phyloP scores from a whole-genome alignment of 164 flowering plant species.

The Echeveria elegans region DNA sequence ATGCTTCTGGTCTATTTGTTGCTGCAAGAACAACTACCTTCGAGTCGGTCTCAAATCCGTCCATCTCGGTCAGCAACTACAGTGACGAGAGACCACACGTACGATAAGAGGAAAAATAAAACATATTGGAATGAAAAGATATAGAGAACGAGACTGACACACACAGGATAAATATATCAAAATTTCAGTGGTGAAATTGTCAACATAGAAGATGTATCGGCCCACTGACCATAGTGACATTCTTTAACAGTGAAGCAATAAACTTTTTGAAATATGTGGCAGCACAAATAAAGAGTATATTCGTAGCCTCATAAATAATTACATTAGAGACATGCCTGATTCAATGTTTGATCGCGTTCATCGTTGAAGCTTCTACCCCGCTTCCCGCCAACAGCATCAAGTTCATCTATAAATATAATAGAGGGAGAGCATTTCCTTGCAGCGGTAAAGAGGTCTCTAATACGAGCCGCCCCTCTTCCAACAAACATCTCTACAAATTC shows the following conservation, averaged over 20 bases:
- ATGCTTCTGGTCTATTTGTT: constrained; percentile 90
- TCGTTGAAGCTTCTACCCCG: constrained; percentile 98
- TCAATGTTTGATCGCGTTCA: constrained; percentile 93
- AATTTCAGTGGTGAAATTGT: background rate
- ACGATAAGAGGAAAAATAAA: background rate
- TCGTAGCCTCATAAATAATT: background rate
- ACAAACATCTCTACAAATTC: constrained; percentile 98
- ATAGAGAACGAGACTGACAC: background rate
- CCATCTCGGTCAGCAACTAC: constrained; percentile 97
- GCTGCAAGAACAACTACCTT: constrained; percentile 91
- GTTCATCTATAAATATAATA: constrained; percentile 94
- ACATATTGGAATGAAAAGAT: background rate
- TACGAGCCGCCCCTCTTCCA: constrained; percentile 99
- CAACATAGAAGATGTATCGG: background rate
- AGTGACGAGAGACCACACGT: constrained; percentile 12
- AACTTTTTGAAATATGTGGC: background rate
- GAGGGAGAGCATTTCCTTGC: constrained; percentile 92
- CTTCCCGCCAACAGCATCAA: constrained; percentile 97
- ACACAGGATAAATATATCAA: background rate
- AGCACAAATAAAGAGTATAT: background rate
- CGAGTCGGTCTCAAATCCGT: constrained; percentile 89
- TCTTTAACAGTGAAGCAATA: background rate
- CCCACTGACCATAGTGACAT: background rate
- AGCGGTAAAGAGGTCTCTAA: constrained; percentile 75
- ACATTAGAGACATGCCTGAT: constrained; percentile 45